Base-by-base conservation (phyloP, 2,329 filamentous ascomycete species). In the Dryadomyces sulphureus region DNA sequence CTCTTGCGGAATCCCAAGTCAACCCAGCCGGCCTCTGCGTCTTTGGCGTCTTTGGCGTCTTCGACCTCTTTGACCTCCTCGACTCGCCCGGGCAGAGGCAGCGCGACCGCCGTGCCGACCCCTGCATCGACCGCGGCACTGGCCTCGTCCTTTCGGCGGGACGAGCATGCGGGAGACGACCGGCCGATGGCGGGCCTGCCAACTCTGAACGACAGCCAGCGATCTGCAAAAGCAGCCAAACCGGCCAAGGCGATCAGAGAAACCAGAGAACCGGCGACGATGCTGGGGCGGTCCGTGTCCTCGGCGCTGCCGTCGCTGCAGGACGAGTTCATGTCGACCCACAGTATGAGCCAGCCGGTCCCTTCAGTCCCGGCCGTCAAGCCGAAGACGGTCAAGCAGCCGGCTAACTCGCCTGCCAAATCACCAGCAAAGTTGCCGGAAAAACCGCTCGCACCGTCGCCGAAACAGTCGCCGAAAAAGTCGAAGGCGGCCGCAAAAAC, bases 1-100 rank as follows among this genome's bases (percentile, higher is more conserved):
- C 64, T 78, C 56, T 57, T 75, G 55, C 64, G 65, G 54, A 70
- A 73, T 59, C 59, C 64, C 54, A 56, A 61, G 60, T 39, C 61
- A 62, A 49, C 59, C 5, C 45, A 42, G 24, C 50, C 50, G 3
- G 12, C 32, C 2, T 17, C 22, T 2, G 38, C 32, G 8, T 41
- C 47, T 19, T 11, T n/a, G n/a, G n/a, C n/a, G n/a, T n/a, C 42
- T 6, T 22, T 24, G 32, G 7, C 32, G 5, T 35, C 12, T 35
- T 35, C 32, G 11, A 8, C 32, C 12, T 35, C 16, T 14, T 11
- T 12, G 14, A 30, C 22, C n/a, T 19, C 38, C n/a, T 2, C 41
- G n/a, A 32, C 43, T 19, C 43, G n/a, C n/a, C n/a, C n/a, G n/a
- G n/a, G 4, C 5, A 32, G 4, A 32, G 16, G 16, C 27, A 14